These are phyloP conservation scores for Verruconis gallopava DNA, from an alignment of 2,329 filamentous ascomycete species.

Conservation along the genomic window DNA sequence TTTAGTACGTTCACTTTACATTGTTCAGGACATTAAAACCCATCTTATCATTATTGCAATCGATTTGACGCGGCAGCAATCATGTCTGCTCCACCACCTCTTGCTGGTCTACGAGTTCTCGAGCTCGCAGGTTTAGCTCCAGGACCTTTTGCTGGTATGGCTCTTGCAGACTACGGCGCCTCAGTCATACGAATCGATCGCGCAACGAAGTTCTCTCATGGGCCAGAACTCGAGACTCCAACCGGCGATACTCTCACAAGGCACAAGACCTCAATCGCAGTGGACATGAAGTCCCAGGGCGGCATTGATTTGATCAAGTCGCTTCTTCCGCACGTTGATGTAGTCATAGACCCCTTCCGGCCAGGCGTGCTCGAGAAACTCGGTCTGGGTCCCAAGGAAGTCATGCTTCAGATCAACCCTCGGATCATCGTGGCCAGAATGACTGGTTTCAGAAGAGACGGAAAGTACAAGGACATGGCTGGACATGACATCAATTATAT, in stretches of 20 bases:
- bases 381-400: conserved; percentile 56
- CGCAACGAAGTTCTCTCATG: conserved; percentile 30
- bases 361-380: conserved; percentile 81
- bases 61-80: neutral
- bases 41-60: neutral
- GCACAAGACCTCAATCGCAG: conserved; percentile 65
- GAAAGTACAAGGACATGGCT: conserved; percentile 75
- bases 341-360: conserved; percentile 87
- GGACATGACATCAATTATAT: conserved; percentile 97
- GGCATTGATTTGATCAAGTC: conserved; percentile 55
- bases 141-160: conserved; percentile 73
- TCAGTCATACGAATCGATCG: conserved; percentile 77
- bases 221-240: conserved; percentile 27
- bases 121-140: conserved; percentile 53
- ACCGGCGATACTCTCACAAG: conserved; percentile 64
- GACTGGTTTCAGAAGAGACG: conserved; percentile 81
- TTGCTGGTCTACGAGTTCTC: conserved; percentile 48
- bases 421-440: conserved; percentile 70
- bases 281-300: conserved; percentile 59
- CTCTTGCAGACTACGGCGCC: conserved; percentile 77
- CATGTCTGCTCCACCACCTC: conserved; percentile 28
- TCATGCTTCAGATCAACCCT: conserved; percentile 55
- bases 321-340: conserved; percentile 52
- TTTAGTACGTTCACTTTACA: neutral
- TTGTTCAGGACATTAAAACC: neutral